A percentile compares a stretch with the other conserved stretches of the same genome.
Evolutionary conservation across 768 basidiomycete genomes (phyloP).

Genomic region (Hygrocybe punicea): DNA sequence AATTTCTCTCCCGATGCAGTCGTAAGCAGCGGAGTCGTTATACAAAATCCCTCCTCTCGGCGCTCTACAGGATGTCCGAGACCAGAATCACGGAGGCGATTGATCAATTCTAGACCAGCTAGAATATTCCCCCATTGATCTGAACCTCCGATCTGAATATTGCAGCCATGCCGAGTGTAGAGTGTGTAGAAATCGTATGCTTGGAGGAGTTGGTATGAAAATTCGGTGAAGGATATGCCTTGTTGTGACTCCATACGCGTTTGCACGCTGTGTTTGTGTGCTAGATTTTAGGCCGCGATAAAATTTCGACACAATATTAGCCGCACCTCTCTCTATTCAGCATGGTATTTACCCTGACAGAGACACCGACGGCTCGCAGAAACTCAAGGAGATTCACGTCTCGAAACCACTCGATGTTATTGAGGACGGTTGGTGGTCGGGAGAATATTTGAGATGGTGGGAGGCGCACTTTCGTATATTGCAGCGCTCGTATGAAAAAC

Average conservation of each 20-base stretch:
- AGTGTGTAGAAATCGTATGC: constrained; percentile 92
- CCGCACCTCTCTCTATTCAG: constrained; percentile 79
- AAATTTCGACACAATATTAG: neutral
- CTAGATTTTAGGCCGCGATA: neutral
- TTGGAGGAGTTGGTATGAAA: constrained; percentile 95
- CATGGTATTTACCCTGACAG: constrained; percentile 86
- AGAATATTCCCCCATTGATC: constrained; percentile 99
- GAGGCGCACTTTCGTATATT: constrained; percentile 51
- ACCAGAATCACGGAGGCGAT: constrained; percentile 39
- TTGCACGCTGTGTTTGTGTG: constrained; percentile 57
- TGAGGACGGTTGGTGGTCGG: constrained; percentile 33
- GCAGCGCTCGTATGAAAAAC: constrained; percentile 67
- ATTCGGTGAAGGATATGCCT: constrained; percentile 98
- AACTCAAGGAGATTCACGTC: constrained; percentile 77
- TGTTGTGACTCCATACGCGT: constrained; percentile 72
- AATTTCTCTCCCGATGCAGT: constrained; percentile 91
- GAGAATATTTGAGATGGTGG: constrained; percentile 15
- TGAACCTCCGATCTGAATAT: constrained; percentile 90
- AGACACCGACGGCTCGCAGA: constrained; percentile 72
- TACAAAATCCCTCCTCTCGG: constrained; percentile 54
- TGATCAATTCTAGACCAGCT: constrained; percentile 88
- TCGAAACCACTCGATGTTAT: constrained; percentile 73
- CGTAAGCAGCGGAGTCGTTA: constrained; percentile 93
- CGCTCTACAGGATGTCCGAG: neutral
- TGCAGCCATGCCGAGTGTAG: constrained; percentile 60